Conservation (phyloP, 805 yeast species). For the Schizosaccharomyces osmophilus region DNA sequence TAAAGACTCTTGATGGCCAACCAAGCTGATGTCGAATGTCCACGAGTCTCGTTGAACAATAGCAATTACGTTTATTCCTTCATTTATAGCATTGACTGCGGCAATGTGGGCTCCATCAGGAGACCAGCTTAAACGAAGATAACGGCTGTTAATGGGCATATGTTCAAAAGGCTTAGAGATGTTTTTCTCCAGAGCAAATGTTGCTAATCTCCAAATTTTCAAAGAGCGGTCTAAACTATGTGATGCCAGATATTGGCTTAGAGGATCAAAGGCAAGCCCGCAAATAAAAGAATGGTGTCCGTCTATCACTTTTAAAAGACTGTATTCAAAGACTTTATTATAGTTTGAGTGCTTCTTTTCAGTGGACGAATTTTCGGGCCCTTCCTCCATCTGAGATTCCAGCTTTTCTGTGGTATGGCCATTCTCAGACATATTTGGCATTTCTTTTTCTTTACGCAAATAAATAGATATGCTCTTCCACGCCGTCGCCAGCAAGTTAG, state of each 20-base stretch:
- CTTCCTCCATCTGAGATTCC: no score
- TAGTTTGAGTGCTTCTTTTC: no score
- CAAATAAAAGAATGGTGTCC: slow-evolving; percentile 88
- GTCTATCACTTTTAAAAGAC: slow-evolving; percentile 49
- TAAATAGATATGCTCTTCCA: background rate
- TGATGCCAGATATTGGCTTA: slow-evolving; percentile 90
- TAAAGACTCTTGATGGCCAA: slow-evolving; percentile 48
- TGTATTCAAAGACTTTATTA: background rate
- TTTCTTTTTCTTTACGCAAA: background rate
- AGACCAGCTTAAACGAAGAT: slow-evolving; percentile 46
- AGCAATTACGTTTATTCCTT: slow-evolving; percentile 36
- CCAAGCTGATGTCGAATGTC: slow-evolving; percentile 35
- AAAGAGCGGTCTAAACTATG: slow-evolving; percentile 65
- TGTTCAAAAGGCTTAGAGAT: slow-evolving; percentile 64
- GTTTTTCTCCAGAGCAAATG: slow-evolving; percentile 66
- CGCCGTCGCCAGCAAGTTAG: background rate
- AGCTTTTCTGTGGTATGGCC: no score
- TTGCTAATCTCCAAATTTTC: slow-evolving; percentile 49
- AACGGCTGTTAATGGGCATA: slow-evolving; percentile 81
- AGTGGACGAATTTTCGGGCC: no score
- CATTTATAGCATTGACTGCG: slow-evolving; percentile 43
- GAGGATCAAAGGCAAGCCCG: slow-evolving; percentile 94
- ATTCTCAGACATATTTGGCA: background rate
- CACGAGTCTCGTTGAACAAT: slow-evolving; percentile 40
- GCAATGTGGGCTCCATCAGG: slow-evolving; percentile 57